Conservation (phyloP, 305 asterid genomes). For the Solanum aculeatissimum region DNA sequence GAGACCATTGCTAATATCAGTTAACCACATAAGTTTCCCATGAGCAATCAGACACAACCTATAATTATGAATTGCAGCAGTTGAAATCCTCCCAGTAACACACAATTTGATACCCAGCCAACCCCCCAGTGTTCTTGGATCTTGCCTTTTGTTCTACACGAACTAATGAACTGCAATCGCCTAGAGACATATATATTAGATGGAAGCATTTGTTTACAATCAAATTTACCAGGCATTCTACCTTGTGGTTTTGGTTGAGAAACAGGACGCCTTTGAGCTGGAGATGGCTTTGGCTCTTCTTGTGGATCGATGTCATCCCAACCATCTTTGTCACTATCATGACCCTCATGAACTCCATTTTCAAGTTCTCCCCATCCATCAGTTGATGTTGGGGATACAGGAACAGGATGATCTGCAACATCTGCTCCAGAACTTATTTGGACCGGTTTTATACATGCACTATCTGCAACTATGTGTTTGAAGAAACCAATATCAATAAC, state of each 20-base stretch:
- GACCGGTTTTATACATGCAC: slow-evolving; percentile 34
- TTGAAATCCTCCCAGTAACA: background rate
- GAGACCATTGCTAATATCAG: background rate
- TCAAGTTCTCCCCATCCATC: slow-evolving; percentile 99
- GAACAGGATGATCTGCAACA: slow-evolving; percentile 41
- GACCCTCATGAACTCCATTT: slow-evolving; percentile 52
- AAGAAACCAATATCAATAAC: slow-evolving; percentile 16
- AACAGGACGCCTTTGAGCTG: slow-evolving; percentile 88
- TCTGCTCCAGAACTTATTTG: slow-evolving; percentile 38
- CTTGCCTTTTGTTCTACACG: background rate
- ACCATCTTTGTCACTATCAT: slow-evolving; percentile 54
- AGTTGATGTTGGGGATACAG: slow-evolving; percentile 65
- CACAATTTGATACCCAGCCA: background rate
- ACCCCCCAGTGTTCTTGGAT: background rate
- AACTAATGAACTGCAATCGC: background rate
- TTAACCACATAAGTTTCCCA: background rate
- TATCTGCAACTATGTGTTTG: slow-evolving; percentile 31
- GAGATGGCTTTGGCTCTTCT: slow-evolving; percentile 59
- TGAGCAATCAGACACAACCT: background rate
- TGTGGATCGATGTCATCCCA: slow-evolving; percentile 96
- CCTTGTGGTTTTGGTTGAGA: slow-evolving; percentile 69
- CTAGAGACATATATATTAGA: background rate
- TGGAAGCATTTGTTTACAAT: background rate
- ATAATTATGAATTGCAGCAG: background rate
- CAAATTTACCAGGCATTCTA: slow-evolving; percentile 2